phyloP scores from a whole-genome alignment of 768 basidiomycete species.

The Termitomyces sp. region DNA sequence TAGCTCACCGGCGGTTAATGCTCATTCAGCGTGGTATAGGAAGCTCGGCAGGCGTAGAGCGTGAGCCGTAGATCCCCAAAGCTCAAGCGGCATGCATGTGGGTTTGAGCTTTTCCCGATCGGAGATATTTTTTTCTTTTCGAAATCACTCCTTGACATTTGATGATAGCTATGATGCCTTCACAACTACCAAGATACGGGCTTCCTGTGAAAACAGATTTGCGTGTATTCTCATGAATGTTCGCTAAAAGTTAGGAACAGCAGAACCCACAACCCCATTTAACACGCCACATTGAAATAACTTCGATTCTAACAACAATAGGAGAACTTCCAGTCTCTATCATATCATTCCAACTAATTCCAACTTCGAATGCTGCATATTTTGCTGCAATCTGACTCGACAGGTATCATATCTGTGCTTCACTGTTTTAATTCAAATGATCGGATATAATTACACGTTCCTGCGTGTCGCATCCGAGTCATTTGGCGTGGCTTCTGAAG shows the following conservation, averaged over 20 bases:
- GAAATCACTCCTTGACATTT: neutral
- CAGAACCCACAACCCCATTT: neutral
- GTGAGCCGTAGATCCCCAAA: neutral
- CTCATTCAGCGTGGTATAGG: neutral
- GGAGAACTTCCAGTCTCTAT: neutral
- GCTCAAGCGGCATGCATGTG: neutral
- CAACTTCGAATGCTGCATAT: neutral
- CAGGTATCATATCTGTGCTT: neutral
- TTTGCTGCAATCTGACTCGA: neutral
- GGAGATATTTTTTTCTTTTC: neutral
- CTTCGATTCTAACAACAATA: neutral
- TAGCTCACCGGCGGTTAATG: constrained; percentile 6
- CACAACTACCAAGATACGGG: constrained; percentile 1
- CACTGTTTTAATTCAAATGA: neutral
- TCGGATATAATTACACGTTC: neutral
- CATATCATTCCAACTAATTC: no score
- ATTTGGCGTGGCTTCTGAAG: neutral
- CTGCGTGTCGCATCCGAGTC: neutral
- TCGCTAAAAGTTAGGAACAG: neutral
- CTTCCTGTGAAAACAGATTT: neutral
- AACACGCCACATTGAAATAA: constrained; percentile 2
- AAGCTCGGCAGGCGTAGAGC: neutral
- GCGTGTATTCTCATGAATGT: neutral
- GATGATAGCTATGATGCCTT: neutral
- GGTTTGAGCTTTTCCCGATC: neutral